Conservation (phyloP, 192 early-diverging fungal genomes). For the Umbelopsis ramanniana region DNA sequence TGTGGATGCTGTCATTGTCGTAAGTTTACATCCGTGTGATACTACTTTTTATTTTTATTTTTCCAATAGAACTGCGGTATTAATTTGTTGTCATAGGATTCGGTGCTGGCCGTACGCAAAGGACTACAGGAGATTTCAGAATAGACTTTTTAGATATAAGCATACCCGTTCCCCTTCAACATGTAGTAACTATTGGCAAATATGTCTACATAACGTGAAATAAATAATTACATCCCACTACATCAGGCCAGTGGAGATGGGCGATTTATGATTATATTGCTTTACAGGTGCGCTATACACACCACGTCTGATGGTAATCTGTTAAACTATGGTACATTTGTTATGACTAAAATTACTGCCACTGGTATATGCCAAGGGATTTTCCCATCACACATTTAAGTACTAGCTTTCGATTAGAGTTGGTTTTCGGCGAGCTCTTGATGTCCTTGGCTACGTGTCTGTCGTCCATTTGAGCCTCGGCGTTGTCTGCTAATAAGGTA, state of each 20-base stretch:
- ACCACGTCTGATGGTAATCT: too few relatives aligned
- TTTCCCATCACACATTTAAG: constrained; percentile 17
- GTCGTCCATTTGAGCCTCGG: neutral
- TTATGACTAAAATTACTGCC: neutral
- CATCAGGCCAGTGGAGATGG: too few relatives aligned
- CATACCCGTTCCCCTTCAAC: neutral
- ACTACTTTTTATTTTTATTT: neutral
- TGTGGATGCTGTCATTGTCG: constrained; percentile 88
- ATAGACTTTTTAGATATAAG: neutral
- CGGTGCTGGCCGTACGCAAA: constrained; percentile 57
- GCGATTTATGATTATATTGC: too few relatives aligned
- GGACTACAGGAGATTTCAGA: constrained; percentile 30
- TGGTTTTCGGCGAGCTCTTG: neutral
- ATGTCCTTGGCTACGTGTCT: neutral
- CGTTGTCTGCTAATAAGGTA: neutral
- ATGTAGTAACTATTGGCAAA: too few relatives aligned
- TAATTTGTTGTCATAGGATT: constrained; percentile 44
- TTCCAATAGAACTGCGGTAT: neutral
- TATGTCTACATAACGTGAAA: too few relatives aligned
- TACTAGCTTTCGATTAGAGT: neutral
- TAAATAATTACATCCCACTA: too few relatives aligned
- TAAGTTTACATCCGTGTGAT: constrained; percentile 31
- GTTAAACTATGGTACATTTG: neutral
- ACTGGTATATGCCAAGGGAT: constrained; percentile 4
- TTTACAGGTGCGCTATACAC: too few relatives aligned